Evolutionary conservation across 208 protist genomes (phyloP).

Genomic region (Paratrypanosoma confusum): DNA sequence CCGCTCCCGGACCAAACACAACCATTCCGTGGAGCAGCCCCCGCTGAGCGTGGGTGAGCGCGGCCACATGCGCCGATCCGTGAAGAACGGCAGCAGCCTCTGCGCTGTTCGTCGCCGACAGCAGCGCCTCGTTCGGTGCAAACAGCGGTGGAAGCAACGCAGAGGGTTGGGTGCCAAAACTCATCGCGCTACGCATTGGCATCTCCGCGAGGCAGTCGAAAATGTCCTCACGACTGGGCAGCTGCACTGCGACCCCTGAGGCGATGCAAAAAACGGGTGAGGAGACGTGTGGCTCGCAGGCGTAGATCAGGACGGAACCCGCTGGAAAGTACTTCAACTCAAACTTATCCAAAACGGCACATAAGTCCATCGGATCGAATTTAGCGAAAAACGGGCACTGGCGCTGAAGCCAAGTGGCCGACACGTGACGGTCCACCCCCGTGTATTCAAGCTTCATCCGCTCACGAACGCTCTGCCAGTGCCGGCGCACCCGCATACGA

Average conservation of each 20-base stretch:
- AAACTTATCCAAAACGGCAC: slow-evolving; percentile 15
- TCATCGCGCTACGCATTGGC: slow-evolving; percentile 7
- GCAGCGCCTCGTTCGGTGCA: slow-evolving; percentile 3
- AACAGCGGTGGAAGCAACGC: slow-evolving; percentile 15
- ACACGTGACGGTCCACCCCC: too few relatives aligned
- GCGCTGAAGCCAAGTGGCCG: slow-evolving; percentile 13
- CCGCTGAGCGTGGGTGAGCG: too few relatives aligned
- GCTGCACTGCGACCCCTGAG: slow-evolving; percentile 40
- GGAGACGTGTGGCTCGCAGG: slow-evolving; percentile 19
- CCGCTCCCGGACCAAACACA: too few relatives aligned
- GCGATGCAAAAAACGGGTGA: slow-evolving; percentile 48
- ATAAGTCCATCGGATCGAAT: slow-evolving; percentile 27
- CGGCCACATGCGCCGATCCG: neutral
- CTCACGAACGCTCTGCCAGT: too few relatives aligned
- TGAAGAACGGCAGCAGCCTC: slow-evolving; percentile 8
- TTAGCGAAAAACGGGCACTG: slow-evolving; percentile 17
- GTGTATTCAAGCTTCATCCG: too few relatives aligned
- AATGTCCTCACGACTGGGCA: slow-evolving; percentile 38
- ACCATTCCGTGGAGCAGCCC: too few relatives aligned
- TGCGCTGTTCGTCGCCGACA: neutral
- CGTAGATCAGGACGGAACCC: slow-evolving; percentile 31
- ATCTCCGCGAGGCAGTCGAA: slow-evolving; percentile 13
- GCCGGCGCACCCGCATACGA: too few relatives aligned
- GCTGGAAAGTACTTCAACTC: slow-evolving; percentile 12
- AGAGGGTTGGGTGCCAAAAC: slow-evolving; percentile 16